phyloP scores from a whole-genome alignment of 2,329 filamentous ascomycete species.

The Diatrype stigma region DNA sequence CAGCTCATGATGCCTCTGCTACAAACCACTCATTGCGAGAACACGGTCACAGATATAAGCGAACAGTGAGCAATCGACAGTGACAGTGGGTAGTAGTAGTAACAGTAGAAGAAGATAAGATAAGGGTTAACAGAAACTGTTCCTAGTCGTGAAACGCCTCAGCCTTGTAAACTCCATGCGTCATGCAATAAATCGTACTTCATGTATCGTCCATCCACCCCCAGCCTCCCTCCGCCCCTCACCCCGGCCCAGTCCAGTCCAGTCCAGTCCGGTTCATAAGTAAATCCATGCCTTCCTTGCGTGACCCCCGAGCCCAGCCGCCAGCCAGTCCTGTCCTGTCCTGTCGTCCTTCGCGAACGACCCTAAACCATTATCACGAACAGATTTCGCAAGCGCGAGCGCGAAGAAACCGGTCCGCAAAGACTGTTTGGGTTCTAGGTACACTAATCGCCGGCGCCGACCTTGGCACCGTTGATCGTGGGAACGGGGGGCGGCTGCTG shows the following conservation, averaged over 20 bases:
- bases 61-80: too few species aligned
- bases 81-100: too few species aligned
- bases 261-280: not conserved
- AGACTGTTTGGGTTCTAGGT: not conserved
- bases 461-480: conserved; percentile 22
- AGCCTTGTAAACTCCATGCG: not conserved
- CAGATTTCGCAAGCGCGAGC: too few species aligned
- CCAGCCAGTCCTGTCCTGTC: not conserved
- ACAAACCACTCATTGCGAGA: too few species aligned
- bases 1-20: too few species aligned
- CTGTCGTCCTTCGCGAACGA: not conserved
- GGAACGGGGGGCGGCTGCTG: conserved; percentile 35
- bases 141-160: not conserved
- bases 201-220: not conserved
- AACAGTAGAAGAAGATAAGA: too few species aligned
- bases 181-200: not conserved
- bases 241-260: too few species aligned
- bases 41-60: too few species aligned
- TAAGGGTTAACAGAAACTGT: not conserved
- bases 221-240: not conserved
- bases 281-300: not conserved
- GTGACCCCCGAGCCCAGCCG: not conserved
- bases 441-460: conserved; percentile 20
- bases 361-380: not conserved
- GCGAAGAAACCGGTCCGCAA: too few species aligned